These are phyloP conservation scores for Ottelia alismoides DNA, from an alignment of 106 monocot genomes.

Conservation along the genomic window DNA sequence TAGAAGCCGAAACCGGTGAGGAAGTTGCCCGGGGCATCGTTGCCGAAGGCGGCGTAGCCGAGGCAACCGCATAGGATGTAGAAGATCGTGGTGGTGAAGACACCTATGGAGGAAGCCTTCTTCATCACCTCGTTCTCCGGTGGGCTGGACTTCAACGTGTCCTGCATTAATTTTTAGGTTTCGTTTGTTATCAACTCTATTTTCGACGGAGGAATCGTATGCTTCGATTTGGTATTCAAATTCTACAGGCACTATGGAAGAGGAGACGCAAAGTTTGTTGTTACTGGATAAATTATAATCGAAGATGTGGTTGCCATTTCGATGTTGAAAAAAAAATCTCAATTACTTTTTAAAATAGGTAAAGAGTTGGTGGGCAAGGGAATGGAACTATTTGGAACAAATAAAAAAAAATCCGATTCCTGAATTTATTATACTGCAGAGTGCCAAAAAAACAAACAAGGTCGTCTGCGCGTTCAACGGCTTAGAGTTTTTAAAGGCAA, in stretches of 20 bases:
- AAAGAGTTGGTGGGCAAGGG: not conserved
- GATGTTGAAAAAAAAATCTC: no score
- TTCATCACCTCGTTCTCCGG: conserved; percentile 23
- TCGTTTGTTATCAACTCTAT: not conserved
- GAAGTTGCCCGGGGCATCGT: conserved; percentile 18
- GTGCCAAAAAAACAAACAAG: not conserved
- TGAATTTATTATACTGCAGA: not conserved
- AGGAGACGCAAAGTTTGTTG: not conserved
- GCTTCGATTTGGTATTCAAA: not conserved
- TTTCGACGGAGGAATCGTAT: no score
- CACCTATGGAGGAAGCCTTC: conserved; percentile 14
- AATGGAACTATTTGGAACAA: not conserved
- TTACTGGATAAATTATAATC: not conserved
- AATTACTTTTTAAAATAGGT: no score
- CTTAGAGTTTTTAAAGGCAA: not conserved
- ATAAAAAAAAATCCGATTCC: not conserved
- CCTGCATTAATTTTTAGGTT: not conserved
- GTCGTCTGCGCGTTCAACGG: not conserved
- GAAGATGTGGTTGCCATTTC: not conserved
- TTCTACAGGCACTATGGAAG: not conserved
- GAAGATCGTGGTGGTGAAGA: conserved; percentile 17
- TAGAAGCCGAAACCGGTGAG: conserved; percentile 28
- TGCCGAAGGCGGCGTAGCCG: conserved; percentile 23
- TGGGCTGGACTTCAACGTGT: conserved; percentile 10
- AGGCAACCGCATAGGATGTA: conserved; percentile 22